A percentile compares a stretch with the other conserved stretches of the same genome.
Conservation (phyloP, 2,329 filamentous ascomycete genomes). For the Talaromyces sp. region DNA sequence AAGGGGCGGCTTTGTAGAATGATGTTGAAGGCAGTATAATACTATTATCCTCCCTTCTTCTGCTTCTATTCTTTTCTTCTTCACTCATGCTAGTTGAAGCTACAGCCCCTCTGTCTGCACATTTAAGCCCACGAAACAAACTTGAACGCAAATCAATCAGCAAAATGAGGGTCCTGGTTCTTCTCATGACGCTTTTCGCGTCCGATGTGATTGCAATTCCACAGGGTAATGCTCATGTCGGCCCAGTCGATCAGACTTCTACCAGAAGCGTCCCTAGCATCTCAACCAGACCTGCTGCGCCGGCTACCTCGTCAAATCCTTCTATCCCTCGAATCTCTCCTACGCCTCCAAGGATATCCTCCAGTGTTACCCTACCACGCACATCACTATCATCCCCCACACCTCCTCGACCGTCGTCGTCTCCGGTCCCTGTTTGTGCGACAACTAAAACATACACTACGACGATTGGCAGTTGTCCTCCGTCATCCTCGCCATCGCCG, state of each 20-base stretch:
- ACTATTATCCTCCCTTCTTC: neutral
- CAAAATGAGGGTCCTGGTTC: conserved; percentile 8
- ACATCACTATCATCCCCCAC: neutral
- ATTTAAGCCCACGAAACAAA: neutral
- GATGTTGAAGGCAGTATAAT: neutral
- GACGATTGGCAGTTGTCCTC: conserved; percentile 4
- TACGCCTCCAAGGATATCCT: neutral
- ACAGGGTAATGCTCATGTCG: neutral
- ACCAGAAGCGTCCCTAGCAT: neutral
- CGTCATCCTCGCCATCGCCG: neutral
- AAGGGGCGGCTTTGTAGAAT: conserved; percentile 7
- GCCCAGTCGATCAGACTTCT: neutral
- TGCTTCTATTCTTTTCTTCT: neutral
- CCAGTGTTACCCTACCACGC: neutral
- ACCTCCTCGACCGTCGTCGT: neutral
- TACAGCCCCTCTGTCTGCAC: neutral
- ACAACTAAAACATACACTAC: neutral
- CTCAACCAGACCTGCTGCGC: neutral
- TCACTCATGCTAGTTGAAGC: neutral
- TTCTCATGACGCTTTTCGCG: conserved; percentile 9
- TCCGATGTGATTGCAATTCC: conserved; percentile 15
- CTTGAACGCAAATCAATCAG: neutral
- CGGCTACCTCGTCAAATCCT: neutral
- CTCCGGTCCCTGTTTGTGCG: neutral
- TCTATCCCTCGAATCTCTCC: conserved; percentile 3